phyloP scores from a whole-genome alignment of 106 monocot genomes.

The Alisma plantagoaquatica region DNA sequence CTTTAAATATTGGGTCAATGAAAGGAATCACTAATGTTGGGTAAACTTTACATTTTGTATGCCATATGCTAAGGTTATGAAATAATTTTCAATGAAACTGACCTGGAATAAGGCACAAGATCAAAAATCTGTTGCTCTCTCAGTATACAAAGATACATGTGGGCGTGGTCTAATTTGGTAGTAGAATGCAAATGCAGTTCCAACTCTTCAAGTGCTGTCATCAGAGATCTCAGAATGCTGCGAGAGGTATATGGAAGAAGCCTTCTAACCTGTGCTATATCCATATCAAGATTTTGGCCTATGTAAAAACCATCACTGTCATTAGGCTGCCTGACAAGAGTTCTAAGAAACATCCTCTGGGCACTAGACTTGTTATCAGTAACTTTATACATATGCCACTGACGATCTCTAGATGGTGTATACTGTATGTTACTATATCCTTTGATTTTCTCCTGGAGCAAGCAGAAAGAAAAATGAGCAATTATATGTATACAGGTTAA shows the following conservation, averaged over 20 bases:
- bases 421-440: slow-evolving; percentile 75
- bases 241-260: slow-evolving; percentile 59
- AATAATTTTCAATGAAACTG: too few relatives aligned
- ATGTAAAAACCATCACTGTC: slow-evolving; percentile 35
- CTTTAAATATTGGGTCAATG: too few relatives aligned
- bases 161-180: slow-evolving; percentile 74
- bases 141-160: slow-evolving; percentile 93
- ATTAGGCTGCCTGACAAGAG: slow-evolving; percentile 78
- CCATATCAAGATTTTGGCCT: slow-evolving; percentile 29
- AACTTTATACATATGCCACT: slow-evolving; percentile 93
- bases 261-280: slow-evolving; percentile 22
- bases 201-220: slow-evolving; percentile 81
- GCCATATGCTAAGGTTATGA: too few relatives aligned
- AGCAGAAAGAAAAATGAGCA: not conserved
- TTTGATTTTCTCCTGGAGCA: slow-evolving; percentile 73
- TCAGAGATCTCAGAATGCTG: slow-evolving; percentile 68
- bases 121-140: slow-evolving; percentile 66
- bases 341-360: slow-evolving; percentile 92
- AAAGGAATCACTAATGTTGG: too few relatives aligned
- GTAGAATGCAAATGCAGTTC: slow-evolving; percentile 72
- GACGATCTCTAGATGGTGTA: slow-evolving; percentile 91
- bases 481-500: not conserved
- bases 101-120: slow-evolving; percentile 73
- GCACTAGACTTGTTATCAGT: slow-evolving; percentile 39
- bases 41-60: too few relatives aligned